These are phyloP conservation scores for Boletus smithii DNA, from an alignment of 1,284 basidiomycete species.

Conservation along the genomic window DNA sequence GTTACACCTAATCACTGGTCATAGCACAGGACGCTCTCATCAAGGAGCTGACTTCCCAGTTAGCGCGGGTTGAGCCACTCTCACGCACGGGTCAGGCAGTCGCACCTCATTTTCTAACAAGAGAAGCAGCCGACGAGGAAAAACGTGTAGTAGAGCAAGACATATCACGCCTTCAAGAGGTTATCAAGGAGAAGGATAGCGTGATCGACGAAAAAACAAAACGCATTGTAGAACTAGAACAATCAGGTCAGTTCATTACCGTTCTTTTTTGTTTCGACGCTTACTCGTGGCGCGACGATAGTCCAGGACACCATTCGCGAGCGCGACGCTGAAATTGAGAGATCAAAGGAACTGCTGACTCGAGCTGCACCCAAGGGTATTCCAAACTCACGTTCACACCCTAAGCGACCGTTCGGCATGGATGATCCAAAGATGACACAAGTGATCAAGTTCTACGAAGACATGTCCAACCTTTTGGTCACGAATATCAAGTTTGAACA, in stretches of 20 bases:
- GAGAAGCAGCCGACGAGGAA: conserved; percentile 69
- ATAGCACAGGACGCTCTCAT: conserved; percentile 58
- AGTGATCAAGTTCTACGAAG: conserved; percentile 57
- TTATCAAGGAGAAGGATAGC: conserved; percentile 43
- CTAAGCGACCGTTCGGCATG: conserved; percentile 34
- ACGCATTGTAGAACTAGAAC: conserved; percentile 44
- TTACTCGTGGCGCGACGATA: conserved; percentile 23
- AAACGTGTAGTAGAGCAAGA: conserved; percentile 52
- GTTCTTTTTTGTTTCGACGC: background rate
- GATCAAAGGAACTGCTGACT: conserved; percentile 45
- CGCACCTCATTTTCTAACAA: conserved; percentile 62
- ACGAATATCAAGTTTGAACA: conserved; percentile 45
- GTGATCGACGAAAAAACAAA: conserved; percentile 46
- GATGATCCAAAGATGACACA: conserved; percentile 52
- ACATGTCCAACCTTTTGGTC: conserved; percentile 56
- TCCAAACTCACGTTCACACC: conserved; percentile 29
- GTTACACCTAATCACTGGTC: conserved; percentile 8
- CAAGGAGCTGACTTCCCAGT: conserved; percentile 52
- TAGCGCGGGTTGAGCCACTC: conserved; percentile 53
- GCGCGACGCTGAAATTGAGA: conserved; percentile 59
- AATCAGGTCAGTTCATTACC: conserved; percentile 39
- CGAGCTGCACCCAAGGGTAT: conserved; percentile 36
- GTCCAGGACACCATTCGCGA: conserved; percentile 51
- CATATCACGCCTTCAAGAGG: conserved; percentile 42
- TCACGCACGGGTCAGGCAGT: conserved; percentile 47